A percentile compares a stretch with the other conserved stretches of the same genome.
phyloP scores from a whole-genome alignment of 805 yeast species.

The Clavispora phyllophila region DNA sequence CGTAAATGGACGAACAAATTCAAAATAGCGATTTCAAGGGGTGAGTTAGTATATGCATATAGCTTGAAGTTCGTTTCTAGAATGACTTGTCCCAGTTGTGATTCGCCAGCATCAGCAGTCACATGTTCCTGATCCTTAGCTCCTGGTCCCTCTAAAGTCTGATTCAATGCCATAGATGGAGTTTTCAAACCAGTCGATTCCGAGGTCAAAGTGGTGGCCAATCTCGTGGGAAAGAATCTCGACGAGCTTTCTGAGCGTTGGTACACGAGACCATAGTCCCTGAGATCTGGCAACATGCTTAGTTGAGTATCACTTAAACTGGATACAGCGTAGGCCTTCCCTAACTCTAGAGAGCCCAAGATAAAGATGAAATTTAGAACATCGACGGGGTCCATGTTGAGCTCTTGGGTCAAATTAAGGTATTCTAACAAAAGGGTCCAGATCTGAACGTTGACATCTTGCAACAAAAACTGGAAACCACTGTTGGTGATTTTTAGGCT shows the following conservation, averaged over 20 bases:
- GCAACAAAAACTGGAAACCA: slow-evolving; percentile 91
- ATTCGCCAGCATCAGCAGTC: slow-evolving; percentile 14
- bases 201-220: slow-evolving; percentile 85
- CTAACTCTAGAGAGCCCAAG: slow-evolving; percentile 87
- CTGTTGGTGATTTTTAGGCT: slow-evolving; percentile 72
- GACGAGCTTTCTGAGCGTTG: slow-evolving; percentile 48
- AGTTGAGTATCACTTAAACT: slow-evolving; percentile 75
- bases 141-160: slow-evolving; percentile 42
- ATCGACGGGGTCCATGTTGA: slow-evolving; percentile 93
- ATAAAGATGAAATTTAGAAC: slow-evolving; percentile 90
- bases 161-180: slow-evolving; percentile 72
- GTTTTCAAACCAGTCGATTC: slow-evolving; percentile 68
- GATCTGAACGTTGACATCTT: slow-evolving; percentile 88
- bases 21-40: slow-evolving; percentile 88
- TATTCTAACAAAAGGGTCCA: slow-evolving; percentile 91
- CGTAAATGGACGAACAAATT: slow-evolving; percentile 82
- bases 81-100: slow-evolving; percentile 63
- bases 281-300: slow-evolving; percentile 80
- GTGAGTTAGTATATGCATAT: slow-evolving; percentile 90
- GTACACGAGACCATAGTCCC: slow-evolving; percentile 88
- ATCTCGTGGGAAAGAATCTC: slow-evolving; percentile 82
- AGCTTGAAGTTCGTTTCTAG: slow-evolving; percentile 91
- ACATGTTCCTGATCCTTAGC: slow-evolving; percentile 13
- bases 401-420: slow-evolving; percentile 73
- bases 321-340: slow-evolving; percentile 72